Evolutionary conservation across 2,329 filamentous ascomycete species (phyloP), one percentile per base, ranked within the genome.

Genomic region (Botrytis sinoallii): DNA sequence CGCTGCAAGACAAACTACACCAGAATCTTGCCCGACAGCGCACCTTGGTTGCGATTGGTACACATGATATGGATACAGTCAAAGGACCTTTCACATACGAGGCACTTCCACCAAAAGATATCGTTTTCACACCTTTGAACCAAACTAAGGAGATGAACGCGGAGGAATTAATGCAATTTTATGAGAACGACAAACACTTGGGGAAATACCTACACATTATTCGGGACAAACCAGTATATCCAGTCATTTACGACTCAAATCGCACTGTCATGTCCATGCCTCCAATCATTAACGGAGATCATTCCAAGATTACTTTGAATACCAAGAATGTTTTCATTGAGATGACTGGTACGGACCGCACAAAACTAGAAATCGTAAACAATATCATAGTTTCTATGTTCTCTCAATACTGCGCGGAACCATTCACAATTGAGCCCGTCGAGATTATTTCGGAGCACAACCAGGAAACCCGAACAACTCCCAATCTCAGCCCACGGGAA

Each of bases 311-410:
- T 82, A 94, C 91, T 12, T 85, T 97, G 63, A 85, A 97, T 82
- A 98, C 95, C 74, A 95, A 89, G 81, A 98, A 99, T 80, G 90
- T 99, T 80, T 93, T 99, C 84, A 97, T 99, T 82, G 96, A 99
- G 84, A 94, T 97, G 80, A 99, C 96, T 12, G 97, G 95, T 59
- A 95, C 94, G 59, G 96, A 99, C 82, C 91, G 92, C 81, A 99
- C 97, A 42, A 99, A 99, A 86, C 88, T 98, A 63, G 95, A 98
- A 79, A 93, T 99, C 77, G 95, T 98, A 75, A 93, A 92, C 84
- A 94, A 97, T 82, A 97, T 98, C 81, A 91, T 99, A 82, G 93
- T 97, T 60, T 90, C 95, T 80, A 99, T 99, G 95, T 99, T 99
- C 87, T 97, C 93, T 64, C 88, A 91, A 81, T 97, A 98, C 85